These are phyloP conservation scores for Pilobolus umbonatus DNA, from an alignment of 192 early-diverging fungal genomes.

Conservation along the genomic window DNA sequence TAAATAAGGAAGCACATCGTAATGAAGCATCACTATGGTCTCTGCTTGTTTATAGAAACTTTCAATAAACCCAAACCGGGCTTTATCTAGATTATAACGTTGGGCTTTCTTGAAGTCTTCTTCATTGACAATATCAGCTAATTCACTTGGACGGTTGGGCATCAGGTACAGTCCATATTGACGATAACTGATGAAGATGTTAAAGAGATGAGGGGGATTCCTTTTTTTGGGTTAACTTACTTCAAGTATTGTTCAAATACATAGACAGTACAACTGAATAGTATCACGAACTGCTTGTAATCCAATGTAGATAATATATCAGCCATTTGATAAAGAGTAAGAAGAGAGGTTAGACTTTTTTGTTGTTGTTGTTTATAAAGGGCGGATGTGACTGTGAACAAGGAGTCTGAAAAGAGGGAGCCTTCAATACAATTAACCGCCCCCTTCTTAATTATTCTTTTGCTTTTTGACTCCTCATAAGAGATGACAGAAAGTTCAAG, in stretches of 20 bases:
- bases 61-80: conserved; percentile 68
- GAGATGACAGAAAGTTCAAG: conserved; percentile 38
- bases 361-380: not conserved
- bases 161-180: conserved; percentile 72
- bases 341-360: not conserved
- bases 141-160: conserved; percentile 60
- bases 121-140: conserved; percentile 64
- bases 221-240: conserved; percentile 25
- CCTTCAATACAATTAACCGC: not conserved
- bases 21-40: conserved; percentile 60
- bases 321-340: conserved; percentile 10
- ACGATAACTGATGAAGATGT: conserved; percentile 47
- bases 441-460: not conserved
- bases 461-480: not conserved
- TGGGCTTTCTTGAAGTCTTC: conserved; percentile 82
- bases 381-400: no score
- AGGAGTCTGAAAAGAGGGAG: no score
- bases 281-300: conserved; percentile 79
- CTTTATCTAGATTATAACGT: conserved; percentile 82
- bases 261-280: conserved; percentile 67
- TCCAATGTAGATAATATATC: conserved; percentile 9
- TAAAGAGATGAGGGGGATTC: not conserved
- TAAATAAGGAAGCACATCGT: conserved; percentile 67
- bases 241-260: conserved; percentile 79
- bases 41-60: conserved; percentile 60